Percentiles rank a stretch among this genome's conserved stretches.
phyloP scores from a whole-genome alignment of 1,284 basidiomycete species.

The Malassezia nana region DNA sequence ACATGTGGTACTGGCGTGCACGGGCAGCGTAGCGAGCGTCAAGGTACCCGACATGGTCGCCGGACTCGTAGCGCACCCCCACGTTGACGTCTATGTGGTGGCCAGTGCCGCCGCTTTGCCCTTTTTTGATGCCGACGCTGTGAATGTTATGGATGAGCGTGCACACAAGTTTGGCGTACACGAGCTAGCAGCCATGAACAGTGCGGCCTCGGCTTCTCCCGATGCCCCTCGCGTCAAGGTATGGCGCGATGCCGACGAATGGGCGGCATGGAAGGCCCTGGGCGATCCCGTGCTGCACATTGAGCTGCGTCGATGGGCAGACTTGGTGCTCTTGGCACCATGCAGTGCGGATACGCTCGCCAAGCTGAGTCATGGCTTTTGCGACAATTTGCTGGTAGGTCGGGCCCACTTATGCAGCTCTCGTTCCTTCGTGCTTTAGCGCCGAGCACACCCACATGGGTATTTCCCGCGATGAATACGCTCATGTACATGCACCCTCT shows the following conservation, averaged over 20 bases:
- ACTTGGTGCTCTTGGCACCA: slow-evolving; percentile 83
- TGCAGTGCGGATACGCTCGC: slow-evolving; percentile 90
- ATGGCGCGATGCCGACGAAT: slow-evolving; percentile 87
- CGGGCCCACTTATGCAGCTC: slow-evolving; percentile 55
- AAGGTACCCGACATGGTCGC: slow-evolving; percentile 81
- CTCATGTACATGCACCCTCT: slow-evolving; percentile 93
- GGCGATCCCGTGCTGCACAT: slow-evolving; percentile 93
- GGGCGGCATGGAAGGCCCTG: slow-evolving; percentile 62
- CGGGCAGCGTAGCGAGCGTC: slow-evolving; percentile 86
- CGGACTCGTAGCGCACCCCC: slow-evolving; percentile 56
- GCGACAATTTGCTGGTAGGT: slow-evolving; percentile 77
- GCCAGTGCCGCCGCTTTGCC: slow-evolving; percentile 67
- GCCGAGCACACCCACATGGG: slow-evolving; percentile 67
- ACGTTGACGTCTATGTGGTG: slow-evolving; percentile 72
- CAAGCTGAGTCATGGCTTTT: slow-evolving; percentile 76
- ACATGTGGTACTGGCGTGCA: slow-evolving; percentile 72
- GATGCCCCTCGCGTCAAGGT: slow-evolving; percentile 53
- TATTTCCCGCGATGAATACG: slow-evolving; percentile 98
- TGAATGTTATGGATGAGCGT: slow-evolving; percentile 41
- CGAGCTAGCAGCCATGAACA: slow-evolving; percentile 26
- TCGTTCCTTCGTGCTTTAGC: slow-evolving; percentile 77
- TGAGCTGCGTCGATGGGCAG: slow-evolving; percentile 89
- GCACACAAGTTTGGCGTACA: slow-evolving; percentile 9
- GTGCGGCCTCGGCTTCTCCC: neutral
- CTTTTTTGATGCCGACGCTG: slow-evolving; percentile 61